Evolutionary conservation across 495 filamentous ascomycete genomes (phyloP), one percentile per base, ranked within the genome.

Genomic region (Penicillium arizonense): DNA sequence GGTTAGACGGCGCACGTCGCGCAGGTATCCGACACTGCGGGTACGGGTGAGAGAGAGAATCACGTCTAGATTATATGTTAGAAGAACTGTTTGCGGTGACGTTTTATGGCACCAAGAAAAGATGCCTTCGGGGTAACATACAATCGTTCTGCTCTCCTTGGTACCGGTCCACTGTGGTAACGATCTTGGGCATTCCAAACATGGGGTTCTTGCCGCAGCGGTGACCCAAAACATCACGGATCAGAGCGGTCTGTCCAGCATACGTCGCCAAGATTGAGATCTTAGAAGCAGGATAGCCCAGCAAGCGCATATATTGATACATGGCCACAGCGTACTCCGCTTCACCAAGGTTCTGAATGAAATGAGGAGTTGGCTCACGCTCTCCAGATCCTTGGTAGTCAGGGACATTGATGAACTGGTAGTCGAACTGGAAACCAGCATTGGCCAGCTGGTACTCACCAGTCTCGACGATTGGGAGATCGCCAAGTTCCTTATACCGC

Each of bases 141-240:
- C 91, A 97, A 62, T 97, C 94, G 71, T 97, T 99, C 74, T 99
- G 94, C 77, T 97, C 95, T 57, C 94, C 94, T 75, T 99, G 94
- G 60, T 97, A 99, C 68, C 95, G 96, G 71, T 99, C 94, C 48
- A 99, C 95, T 14, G 95, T 97, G 1, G 88, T 89, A 23, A 99
- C 90, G 41, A 88, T 85, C 67, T 86, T 87, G 35, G 94, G 94
- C 73, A 96, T 72, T 10, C 95, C 92, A 72, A 99, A 99, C 24
- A 99, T 71, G 3, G 83, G 70, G 56, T 88, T 95, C 61, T 83
- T 88, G 9, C 81, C 82, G 62, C 94, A 98, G 28, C 94, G 80
- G 62, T 96, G 88, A n/a, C 67, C 76, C 43, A 99, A 65, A 6
- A 97, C 90, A 74, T 99, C 94, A 58, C 82, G 82, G 55, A 99